Evolutionary conservation across 1,284 basidiomycete genomes (phyloP).

Genomic region (Baeospora myosura): DNA sequence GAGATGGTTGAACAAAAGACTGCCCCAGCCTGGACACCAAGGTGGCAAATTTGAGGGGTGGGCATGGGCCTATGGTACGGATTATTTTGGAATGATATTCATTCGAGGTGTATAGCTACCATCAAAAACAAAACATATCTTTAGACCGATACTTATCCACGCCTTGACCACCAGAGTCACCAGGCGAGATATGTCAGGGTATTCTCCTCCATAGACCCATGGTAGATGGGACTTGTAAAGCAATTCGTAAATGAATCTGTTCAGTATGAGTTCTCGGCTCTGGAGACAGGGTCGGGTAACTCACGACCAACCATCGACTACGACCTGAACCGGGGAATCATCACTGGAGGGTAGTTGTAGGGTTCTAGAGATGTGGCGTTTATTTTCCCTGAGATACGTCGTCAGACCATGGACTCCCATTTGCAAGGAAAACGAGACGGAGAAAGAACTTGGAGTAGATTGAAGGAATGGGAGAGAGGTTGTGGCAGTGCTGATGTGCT

Average conservation of each 20-base stretch:
- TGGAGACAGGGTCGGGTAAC: slow-evolving; percentile 21
- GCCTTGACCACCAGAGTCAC: slow-evolving; percentile 51
- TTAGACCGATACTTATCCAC: slow-evolving; percentile 70
- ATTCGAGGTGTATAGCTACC: slow-evolving; percentile 44
- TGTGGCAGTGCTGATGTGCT: too few relatives aligned
- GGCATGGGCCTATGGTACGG: slow-evolving; percentile 51
- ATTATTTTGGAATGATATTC: slow-evolving; percentile 21
- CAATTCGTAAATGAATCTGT: slow-evolving; percentile 74
- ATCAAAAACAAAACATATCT: slow-evolving; percentile 86
- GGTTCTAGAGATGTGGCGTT: slow-evolving; percentile 49
- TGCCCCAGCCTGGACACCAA: slow-evolving; percentile 52
- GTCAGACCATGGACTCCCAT: slow-evolving; percentile 84
- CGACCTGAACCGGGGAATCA: slow-evolving; percentile 31
- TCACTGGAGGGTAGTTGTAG: slow-evolving; percentile 29
- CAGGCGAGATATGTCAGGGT: slow-evolving; percentile 48
- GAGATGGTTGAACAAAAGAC: slow-evolving; percentile 52
- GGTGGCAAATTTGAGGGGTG: slow-evolving; percentile 70
- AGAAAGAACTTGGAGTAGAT: too few relatives aligned
- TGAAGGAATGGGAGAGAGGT: too few relatives aligned
- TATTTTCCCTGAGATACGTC: slow-evolving; percentile 72
- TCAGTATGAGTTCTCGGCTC: slow-evolving; percentile 10
- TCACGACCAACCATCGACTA: slow-evolving; percentile 88
- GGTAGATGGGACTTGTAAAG: slow-evolving; percentile 58
- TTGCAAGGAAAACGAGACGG: too few relatives aligned
- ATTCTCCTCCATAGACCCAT: slow-evolving; percentile 86